Base-by-base conservation (phyloP, 306 rosid species). In the Morella rubra region DNA sequence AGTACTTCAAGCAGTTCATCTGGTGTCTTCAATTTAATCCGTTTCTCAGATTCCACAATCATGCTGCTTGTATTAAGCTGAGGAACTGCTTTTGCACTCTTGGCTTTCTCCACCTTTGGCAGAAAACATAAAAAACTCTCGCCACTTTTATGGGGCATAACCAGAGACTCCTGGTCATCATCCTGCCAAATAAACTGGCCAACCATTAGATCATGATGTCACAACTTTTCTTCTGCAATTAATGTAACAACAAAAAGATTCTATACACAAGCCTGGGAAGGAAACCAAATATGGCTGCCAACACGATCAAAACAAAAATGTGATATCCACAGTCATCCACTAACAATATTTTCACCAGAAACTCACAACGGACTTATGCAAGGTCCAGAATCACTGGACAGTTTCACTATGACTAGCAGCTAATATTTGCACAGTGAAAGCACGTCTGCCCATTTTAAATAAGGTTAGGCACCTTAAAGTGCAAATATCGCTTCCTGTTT, bases 1-100 rank as follows among this genome's bases (percentile, higher is more conserved):
- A 92, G 86, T 68, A 78, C 91, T 91, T 90, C 97, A 68, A 95
- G 93, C 79, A 95, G 82, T 74, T 95, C 97, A 87, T 95, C 99
- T 3, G 99, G 97, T 5, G 99, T 95, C 92, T 90, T 95, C 85
- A 92, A 72, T 76, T 90, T 89, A 78, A 87, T 58, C 81, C 85
- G 88, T 78, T 89, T 90, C 88, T 92, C 92, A 45, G 96, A 81
- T 86, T 89, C 97, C 64, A 92, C 85, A 77, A 95, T 91, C 96
- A 95, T 78, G 84, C 92, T 86, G 87, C 93, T 95, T 78, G 82
- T 79, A 75, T 95, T 95, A 76, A 80, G 85, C 86, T 83, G 96
- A 44, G 82, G 76, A 77, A 83, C 77, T 56, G 91, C 86, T 83
- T 78, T 89, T 74, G 85, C 92, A 44, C 84, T 84, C 86, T 84